A percentile compares a stretch with the other conserved stretches of the same genome.
These are phyloP conservation scores for Pythium aquatile DNA, from an alignment of 352 stramenopile species.

Conservation along the genomic window DNA sequence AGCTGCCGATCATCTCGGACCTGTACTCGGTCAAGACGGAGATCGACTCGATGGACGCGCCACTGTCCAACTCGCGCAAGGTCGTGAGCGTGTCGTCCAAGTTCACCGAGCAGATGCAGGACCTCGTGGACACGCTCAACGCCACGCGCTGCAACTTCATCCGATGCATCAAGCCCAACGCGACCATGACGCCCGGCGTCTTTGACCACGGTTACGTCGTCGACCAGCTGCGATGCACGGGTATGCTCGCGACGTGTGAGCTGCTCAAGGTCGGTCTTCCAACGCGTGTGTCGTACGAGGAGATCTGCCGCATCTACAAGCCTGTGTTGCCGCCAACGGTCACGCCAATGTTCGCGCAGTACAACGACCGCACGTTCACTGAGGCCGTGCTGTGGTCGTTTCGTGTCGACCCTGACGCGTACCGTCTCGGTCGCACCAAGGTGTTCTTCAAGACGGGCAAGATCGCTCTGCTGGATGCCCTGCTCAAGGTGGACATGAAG, in stretches of 20 bases:
- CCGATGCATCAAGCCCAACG: conserved; percentile 89
- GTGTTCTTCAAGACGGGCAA: conserved; percentile 78
- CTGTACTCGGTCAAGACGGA: conserved; percentile 72
- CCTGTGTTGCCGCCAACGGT: conserved; percentile 65
- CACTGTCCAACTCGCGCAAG: conserved; percentile 44
- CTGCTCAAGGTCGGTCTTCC: conserved; percentile 85
- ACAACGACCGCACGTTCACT: conserved; percentile 75
- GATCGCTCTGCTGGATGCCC: conserved; percentile 69
- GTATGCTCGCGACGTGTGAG: conserved; percentile 84
- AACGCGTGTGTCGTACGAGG: conserved; percentile 75
- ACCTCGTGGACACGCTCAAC: conserved; percentile 78
- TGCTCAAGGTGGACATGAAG: conserved; percentile 87
- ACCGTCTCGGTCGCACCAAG: conserved; percentile 78
- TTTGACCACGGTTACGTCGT: conserved; percentile 86
- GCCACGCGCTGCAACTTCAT: conserved; percentile 87
- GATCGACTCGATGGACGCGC: conserved; percentile 46
- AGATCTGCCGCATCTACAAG: conserved; percentile 70
- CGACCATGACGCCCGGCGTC: conserved; percentile 60
- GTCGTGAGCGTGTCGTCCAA: conserved; percentile 65
- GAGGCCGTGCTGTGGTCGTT: conserved; percentile 84
- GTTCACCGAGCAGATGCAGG: conserved; percentile 78
- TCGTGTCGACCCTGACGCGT: conserved; percentile 76
- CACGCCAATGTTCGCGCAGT: conserved; percentile 63
- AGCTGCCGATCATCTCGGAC: conserved; percentile 75
- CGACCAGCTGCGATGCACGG: conserved; percentile 77